Percentiles rank a stretch among this genome's conserved stretches.
Conservation (phyloP, 257 asterid species). For the Solanum gandarillasii region DNA sequence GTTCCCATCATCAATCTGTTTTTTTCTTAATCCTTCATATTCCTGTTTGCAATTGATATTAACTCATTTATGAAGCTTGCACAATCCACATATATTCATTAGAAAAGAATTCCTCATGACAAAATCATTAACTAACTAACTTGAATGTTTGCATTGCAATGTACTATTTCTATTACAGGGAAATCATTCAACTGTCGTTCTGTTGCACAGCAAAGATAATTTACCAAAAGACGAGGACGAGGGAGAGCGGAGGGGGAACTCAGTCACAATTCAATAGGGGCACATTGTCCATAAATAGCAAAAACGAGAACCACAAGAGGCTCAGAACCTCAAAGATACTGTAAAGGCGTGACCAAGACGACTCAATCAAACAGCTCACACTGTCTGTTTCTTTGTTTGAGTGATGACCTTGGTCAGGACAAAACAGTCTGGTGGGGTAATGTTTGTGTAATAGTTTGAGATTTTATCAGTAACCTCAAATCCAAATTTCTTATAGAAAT, state of each 20-base stretch:
- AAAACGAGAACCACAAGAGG: background rate
- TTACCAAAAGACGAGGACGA: background rate
- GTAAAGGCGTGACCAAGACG: background rate
- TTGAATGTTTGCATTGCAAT: background rate
- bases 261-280: background rate
- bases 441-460: constrained; percentile 76
- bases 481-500: constrained; percentile 84
- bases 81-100: background rate
- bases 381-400: constrained; percentile 35
- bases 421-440: constrained; percentile 86
- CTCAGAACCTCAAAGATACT: background rate
- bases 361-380: background rate
- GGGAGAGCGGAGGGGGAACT: background rate
- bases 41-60: background rate
- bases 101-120: background rate
- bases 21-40: background rate
- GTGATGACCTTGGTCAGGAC: constrained; percentile 67
- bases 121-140: background rate
- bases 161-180: background rate
- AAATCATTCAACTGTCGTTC: background rate
- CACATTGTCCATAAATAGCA: background rate
- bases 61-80: background rate
- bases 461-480: constrained; percentile 87
- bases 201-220: background rate
- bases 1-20: background rate